Evolutionary conservation across 331 rosid species (phyloP).

Genomic region (Quercus tomentella): DNA sequence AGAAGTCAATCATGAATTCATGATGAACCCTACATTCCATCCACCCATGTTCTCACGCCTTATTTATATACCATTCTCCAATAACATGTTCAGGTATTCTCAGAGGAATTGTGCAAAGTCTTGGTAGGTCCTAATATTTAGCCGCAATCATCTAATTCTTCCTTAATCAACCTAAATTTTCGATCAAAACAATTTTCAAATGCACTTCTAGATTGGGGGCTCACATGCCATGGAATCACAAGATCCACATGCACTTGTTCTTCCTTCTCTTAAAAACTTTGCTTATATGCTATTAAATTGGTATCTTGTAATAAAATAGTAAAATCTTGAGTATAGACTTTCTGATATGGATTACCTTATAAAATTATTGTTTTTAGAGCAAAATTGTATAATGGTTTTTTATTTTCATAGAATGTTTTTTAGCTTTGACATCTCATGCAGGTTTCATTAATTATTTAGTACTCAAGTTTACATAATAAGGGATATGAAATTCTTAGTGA

Average conservation of each 20-base stretch:
- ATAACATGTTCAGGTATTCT: background rate
- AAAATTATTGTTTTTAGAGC: too few relatives aligned
- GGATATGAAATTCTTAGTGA: too few relatives aligned
- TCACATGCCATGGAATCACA: background rate
- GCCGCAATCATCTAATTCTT: background rate
- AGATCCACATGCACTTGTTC: background rate
- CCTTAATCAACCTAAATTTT: background rate
- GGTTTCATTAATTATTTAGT: too few relatives aligned
- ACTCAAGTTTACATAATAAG: too few relatives aligned
- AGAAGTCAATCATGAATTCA: background rate
- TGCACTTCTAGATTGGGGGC: background rate
- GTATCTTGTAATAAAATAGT: background rate
- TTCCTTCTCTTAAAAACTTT: too few relatives aligned
- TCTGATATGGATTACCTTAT: too few relatives aligned
- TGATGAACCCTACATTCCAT: background rate
- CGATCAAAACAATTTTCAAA: background rate
- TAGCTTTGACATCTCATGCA: too few relatives aligned
- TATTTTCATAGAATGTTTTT: too few relatives aligned
- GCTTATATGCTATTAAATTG: background rate
- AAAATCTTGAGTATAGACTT: too few relatives aligned
- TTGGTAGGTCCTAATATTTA: background rate
- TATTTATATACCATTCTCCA: background rate
- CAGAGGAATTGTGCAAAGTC: background rate
- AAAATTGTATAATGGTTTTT: too few relatives aligned
- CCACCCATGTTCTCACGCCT: background rate